Conservation (phyloP, 352 stramenopile species). For the Phytophthora lateralis region DNA sequence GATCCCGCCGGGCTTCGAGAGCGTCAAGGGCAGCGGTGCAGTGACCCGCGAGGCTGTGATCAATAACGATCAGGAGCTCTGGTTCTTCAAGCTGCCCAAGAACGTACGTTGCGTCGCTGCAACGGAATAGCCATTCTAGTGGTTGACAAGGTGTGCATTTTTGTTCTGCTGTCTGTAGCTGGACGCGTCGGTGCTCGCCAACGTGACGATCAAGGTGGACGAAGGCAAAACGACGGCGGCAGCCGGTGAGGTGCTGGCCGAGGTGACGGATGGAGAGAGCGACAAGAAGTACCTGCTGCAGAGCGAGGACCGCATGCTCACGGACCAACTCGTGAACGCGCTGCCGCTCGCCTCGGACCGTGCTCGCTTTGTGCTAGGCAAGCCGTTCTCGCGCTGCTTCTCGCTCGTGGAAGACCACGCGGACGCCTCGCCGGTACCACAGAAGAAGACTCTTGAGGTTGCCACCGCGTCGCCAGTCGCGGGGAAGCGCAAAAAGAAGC, state of each 20-base stretch:
- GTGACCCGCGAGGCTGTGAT: conserved; percentile 70
- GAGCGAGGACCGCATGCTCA: conserved; percentile 63
- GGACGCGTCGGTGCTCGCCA: conserved; percentile 70
- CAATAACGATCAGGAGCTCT: conserved; percentile 80
- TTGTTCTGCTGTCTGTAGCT: conserved; percentile 42
- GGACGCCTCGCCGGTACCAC: conserved; percentile 16
- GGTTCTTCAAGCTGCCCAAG: conserved; percentile 87
- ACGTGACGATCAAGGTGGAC: conserved; percentile 69
- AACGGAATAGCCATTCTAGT: background rate
- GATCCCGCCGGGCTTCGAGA: conserved; percentile 75
- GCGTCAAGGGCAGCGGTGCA: conserved; percentile 58
- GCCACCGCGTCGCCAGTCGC: conserved; percentile 11
- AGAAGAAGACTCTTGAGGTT: conserved; percentile 14
- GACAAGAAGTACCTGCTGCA: conserved; percentile 65
- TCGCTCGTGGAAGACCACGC: conserved; percentile 65
- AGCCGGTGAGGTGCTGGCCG: conserved; percentile 48
- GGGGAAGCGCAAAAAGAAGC: conserved; percentile 45
- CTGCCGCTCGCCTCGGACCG: conserved; percentile 64
- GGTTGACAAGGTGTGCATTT: conserved; percentile 14
- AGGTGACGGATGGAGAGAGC: conserved; percentile 38
- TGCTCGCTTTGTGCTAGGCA: conserved; percentile 66
- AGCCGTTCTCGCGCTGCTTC: conserved; percentile 77
- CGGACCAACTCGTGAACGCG: conserved; percentile 79
- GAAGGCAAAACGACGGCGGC: conserved; percentile 26
- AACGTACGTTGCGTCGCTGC: conserved; percentile 47